These are phyloP conservation scores for Microcyclospora tardicrescens DNA, from an alignment of 2,329 filamentous ascomycete genomes.

Conservation along the genomic window DNA sequence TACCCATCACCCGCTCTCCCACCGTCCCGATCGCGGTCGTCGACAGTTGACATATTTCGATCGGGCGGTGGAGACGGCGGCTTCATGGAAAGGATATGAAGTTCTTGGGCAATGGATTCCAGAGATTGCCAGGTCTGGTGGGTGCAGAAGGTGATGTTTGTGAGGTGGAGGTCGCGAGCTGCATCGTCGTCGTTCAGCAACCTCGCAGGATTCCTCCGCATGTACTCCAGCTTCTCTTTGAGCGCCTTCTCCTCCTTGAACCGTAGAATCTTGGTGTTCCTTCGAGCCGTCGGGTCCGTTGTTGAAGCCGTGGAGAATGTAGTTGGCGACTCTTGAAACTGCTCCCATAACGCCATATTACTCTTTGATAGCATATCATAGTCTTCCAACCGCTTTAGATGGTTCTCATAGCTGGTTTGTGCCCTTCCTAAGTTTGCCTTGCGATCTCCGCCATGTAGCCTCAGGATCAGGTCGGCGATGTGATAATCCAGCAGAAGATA, in stretches of 20 bases:
- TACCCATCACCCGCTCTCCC: constrained; percentile 41
- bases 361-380: constrained; percentile 58
- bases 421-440: constrained; percentile 50
- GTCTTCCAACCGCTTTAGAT: constrained; percentile 60
- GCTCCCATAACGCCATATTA: constrained; percentile 57
- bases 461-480: constrained; percentile 66
- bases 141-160: constrained; percentile 57
- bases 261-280: constrained; percentile 73
- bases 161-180: constrained; percentile 65
- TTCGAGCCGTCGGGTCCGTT: constrained; percentile 52
- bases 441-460: constrained; percentile 50
- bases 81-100: constrained; percentile 66
- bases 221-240: constrained; percentile 65
- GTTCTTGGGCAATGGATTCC: constrained; percentile 75
- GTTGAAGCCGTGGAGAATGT: constrained; percentile 59
- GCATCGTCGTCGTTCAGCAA: constrained; percentile 69
- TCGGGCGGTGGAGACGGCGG: constrained; percentile 39
- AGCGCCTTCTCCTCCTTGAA: constrained; percentile 79
- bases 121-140: constrained; percentile 76
- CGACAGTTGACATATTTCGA: constrained; percentile 22
- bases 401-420: constrained; percentile 61
- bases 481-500: constrained; percentile 67
- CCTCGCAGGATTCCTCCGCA: constrained; percentile 45
- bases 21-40: constrained; percentile 33
- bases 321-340: constrained; percentile 59